Conservation (phyloP, 352 stramenopile species). For the Blastocystis sp. region DNA sequence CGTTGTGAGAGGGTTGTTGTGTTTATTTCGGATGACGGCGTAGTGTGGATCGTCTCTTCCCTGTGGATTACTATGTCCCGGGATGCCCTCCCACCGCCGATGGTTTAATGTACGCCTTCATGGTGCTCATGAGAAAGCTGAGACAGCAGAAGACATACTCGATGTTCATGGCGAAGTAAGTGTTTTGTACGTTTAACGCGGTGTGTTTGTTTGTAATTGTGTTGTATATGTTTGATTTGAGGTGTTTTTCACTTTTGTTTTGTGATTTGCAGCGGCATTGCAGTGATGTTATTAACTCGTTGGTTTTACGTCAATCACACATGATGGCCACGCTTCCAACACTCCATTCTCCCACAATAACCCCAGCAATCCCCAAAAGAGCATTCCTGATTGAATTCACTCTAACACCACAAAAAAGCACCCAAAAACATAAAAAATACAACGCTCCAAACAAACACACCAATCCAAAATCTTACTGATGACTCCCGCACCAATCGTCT, state of each 20-base stretch:
- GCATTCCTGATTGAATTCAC: too few relatives aligned
- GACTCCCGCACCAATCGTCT: conserved; percentile 89
- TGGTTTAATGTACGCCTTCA: conserved; percentile 91
- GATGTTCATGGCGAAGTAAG: conserved; percentile 65
- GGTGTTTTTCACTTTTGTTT: background rate
- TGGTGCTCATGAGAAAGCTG: conserved; percentile 99
- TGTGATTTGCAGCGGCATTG: too few relatives aligned
- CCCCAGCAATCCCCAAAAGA: too few relatives aligned
- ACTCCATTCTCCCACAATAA: too few relatives aligned
- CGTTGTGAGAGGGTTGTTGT: conserved; percentile 88
- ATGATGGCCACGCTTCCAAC: too few relatives aligned
- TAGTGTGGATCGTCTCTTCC: conserved; percentile 82
- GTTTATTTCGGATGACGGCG: background rate
- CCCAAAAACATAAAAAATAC: conserved; percentile 38
- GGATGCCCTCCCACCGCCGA: conserved; percentile 96
- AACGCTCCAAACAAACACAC: conserved; percentile 71
- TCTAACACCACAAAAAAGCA: too few relatives aligned
- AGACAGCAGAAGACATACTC: conserved; percentile 88
- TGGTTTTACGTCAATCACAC: background rate
- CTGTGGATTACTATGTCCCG: conserved; percentile 99
- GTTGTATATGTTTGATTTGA: background rate
- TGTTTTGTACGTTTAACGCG: conserved; percentile 43
- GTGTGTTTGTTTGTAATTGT: background rate
- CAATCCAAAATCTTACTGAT: conserved; percentile 85
- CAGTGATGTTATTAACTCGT: background rate